A percentile compares a stretch with the other conserved stretches of the same genome.
Conservation (phyloP, 805 yeast species). For the Candida germanica region DNA sequence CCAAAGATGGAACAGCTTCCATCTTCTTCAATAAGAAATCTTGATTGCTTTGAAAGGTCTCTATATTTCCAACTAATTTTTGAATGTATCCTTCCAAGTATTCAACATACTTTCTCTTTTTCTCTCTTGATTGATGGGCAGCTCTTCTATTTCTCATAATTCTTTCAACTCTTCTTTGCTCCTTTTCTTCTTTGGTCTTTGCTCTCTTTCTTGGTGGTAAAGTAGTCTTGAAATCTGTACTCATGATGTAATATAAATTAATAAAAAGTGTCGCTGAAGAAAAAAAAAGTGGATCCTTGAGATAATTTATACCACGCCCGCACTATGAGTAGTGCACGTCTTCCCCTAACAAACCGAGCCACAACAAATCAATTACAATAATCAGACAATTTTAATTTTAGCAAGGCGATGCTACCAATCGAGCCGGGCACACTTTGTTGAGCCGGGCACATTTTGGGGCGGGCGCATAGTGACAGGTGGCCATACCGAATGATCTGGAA, state of each 20-base stretch:
- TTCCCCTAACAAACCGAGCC: no score
- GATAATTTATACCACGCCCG: no score
- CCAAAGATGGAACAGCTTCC: background rate
- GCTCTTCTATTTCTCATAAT: slow-evolving; percentile 93
- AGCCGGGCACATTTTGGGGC: no score
- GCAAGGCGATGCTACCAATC: no score
- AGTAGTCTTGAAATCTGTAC: slow-evolving; percentile 35
- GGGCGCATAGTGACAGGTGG: no score
- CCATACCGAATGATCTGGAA: no score
- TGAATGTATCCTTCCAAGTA: slow-evolving; percentile 63
- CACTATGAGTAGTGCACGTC: no score
- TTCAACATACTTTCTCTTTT: slow-evolving; percentile 90
- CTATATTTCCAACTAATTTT: slow-evolving; percentile 37
- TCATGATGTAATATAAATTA: background rate
- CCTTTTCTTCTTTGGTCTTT: slow-evolving; percentile 93
- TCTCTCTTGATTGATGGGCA: slow-evolving; percentile 96
- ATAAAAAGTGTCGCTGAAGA: slow-evolving; percentile 3
- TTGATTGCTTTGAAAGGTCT: slow-evolving; percentile 21
- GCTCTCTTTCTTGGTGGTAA: slow-evolving; percentile 96
- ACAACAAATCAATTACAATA: no score
- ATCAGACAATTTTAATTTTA: no score
- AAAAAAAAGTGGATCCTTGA: no score
- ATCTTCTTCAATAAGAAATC: slow-evolving; percentile 7
- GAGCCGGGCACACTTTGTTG: no score
- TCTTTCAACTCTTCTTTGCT: slow-evolving; percentile 91